A percentile compares a stretch with the other conserved stretches of the same genome.
phyloP scores from a whole-genome alignment of 2,329 filamentous ascomycete species.

The Byssoonygena ceratinophila region DNA sequence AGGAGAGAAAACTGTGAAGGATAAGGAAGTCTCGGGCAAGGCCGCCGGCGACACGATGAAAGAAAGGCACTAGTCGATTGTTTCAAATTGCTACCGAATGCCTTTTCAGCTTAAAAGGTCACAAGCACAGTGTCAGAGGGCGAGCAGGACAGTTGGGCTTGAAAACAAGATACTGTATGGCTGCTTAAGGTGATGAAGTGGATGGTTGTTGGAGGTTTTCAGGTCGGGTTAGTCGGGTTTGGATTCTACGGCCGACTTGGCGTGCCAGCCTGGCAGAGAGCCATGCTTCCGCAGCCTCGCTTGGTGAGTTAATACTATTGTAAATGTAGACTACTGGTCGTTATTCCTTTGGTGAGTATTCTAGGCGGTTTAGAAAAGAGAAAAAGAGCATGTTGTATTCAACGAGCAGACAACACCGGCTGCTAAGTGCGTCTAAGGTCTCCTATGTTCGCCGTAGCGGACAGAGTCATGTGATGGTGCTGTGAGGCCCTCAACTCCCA shows the following conservation, averaged over 20 bases:
- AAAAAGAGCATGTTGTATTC: no score
- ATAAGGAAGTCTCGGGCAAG: slow-evolving; percentile 2
- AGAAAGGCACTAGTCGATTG: neutral
- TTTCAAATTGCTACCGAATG: neutral
- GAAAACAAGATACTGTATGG: neutral
- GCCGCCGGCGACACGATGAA: neutral
- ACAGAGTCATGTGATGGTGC: neutral
- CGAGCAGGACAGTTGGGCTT: neutral
- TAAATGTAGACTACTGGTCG: no score
- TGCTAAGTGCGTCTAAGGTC: neutral
- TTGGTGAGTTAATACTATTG: neutral
- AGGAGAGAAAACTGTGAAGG: slow-evolving; percentile 24
- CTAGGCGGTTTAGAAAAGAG: no score
- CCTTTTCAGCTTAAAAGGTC: neutral
- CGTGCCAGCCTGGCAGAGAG: neutral
- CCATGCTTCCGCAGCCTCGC: neutral
- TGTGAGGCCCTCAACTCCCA: no score
- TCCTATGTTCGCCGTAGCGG: neutral
- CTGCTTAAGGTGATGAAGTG: slow-evolving; percentile 5
- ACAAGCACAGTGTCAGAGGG: neutral
- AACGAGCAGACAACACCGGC: no score
- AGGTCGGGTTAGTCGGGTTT: slow-evolving; percentile 1
- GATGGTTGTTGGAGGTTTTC: slow-evolving; percentile 10
- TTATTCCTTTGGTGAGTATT: no score
- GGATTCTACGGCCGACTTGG: neutral